Percentiles rank a stretch among this genome's conserved stretches.
Conservation (phyloP, 2,329 filamentous ascomycete genomes). For the Neobulgaria alba region DNA sequence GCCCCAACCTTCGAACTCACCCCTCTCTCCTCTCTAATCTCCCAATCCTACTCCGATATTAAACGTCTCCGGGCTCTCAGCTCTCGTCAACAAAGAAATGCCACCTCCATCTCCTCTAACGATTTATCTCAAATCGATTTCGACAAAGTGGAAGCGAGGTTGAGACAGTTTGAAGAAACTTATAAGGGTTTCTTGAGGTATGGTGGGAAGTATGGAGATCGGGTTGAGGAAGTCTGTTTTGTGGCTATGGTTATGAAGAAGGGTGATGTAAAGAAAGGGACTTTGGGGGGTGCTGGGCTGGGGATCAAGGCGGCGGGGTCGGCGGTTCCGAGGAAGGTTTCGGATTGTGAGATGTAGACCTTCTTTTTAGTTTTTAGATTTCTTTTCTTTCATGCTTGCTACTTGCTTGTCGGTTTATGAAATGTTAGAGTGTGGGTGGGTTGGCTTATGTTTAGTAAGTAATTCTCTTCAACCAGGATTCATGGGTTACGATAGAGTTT, state of each 20-base stretch:
- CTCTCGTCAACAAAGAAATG: background rate
- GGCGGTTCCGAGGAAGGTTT: background rate
- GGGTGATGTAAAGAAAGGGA: conserved; percentile 6
- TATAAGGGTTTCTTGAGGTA: conserved; percentile 8
- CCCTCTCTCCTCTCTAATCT: conserved; percentile 4
- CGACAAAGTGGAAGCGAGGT: conserved; percentile 8
- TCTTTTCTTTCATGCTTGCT: no score
- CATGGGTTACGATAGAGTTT: no score
- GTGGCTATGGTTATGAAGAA: conserved; percentile 13
- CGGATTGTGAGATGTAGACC: background rate
- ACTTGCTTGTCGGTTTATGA: no score
- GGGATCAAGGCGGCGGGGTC: background rate
- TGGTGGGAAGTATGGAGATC: background rate
- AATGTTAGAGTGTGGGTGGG: no score
- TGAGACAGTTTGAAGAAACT: conserved; percentile 11
- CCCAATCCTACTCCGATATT: conserved; percentile 8
- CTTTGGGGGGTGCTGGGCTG: background rate
- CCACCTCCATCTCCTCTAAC: background rate
- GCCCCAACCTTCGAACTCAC: conserved; percentile 3
- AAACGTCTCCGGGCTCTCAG: background rate
- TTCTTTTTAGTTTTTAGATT: no score
- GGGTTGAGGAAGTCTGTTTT: conserved; percentile 12
- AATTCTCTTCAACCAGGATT: no score
- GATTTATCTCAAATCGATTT: conserved; percentile 6
- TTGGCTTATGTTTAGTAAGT: no score